Evolutionary conservation across 73 alveolate species (phyloP), one percentile per base, ranked within the genome.

Genomic region (Paramecium biaurelia): DNA sequence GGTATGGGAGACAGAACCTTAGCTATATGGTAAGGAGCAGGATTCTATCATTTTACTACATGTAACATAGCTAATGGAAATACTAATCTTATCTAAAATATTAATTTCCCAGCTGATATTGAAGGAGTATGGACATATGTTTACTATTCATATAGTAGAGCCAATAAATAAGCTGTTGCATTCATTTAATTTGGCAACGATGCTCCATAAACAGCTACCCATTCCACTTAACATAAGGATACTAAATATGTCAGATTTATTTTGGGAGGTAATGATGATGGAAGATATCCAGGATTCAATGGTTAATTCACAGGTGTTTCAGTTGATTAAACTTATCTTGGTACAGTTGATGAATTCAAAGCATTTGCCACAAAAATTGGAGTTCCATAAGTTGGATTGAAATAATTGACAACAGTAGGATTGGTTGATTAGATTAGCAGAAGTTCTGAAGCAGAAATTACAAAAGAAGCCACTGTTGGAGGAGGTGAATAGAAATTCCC

Each of bases 91-190:
- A 56, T 85, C n/a, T 24, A 85, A 24, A 45, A 45, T 15, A 56
- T 85, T 14, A 23, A 85, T 21, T 85, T 57, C 70, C 92, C 92
- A 57, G 70, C 20, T 21, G 92, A 85, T 35, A 85, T 85, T 23
- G 92, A 85, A 85, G 92, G 92, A 32, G 0, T 85, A 10, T 85
- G 92, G 92, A 85, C 92, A 20, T 85, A 58, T 35, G 23, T 85
- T 12, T 85, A 85, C 32, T 85, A 85, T 85, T 85, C 92, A 41
- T 79, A 79, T 30, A 79, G 90, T 18, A 41, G 15, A n/a, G 90
- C 47, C 20, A 47, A 14, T 8, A 79, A 79, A 20, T 20, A 45
- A 42, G 90, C 90, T 5, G 74, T 79, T 79, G 90, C 74, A 20
- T 45, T 43, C 28, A 79, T 79, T 7, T 2, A 72, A 37, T 72